phyloP scores from a whole-genome alignment of 129 eudicot species.

The Tanacetum coccineum region DNA sequence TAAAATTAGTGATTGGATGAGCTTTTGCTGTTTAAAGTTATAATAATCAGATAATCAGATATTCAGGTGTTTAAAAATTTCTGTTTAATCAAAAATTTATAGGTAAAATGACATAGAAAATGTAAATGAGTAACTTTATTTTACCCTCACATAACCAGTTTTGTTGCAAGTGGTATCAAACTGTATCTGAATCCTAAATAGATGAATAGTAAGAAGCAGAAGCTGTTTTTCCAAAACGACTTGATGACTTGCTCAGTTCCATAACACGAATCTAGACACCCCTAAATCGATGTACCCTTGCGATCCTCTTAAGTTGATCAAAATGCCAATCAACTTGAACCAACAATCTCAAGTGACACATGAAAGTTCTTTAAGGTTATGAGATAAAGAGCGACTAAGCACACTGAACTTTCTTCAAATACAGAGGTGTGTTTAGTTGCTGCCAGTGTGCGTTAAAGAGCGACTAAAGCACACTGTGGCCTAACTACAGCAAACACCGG shows the following conservation, averaged over 20 bases:
- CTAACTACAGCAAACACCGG: no score
- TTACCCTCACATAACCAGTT: not conserved
- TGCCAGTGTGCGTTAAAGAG: no score
- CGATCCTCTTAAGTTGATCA: not conserved
- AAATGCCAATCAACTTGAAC: not conserved
- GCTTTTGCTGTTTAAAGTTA: not conserved
- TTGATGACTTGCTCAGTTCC: not conserved
- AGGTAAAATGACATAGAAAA: not conserved
- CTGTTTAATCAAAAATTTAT: not conserved
- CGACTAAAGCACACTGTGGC: no score
- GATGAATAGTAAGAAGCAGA: not conserved
- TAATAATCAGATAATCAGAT: not conserved
- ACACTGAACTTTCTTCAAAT: no score
- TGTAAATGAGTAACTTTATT: not conserved
- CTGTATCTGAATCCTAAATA: conserved; percentile 1
- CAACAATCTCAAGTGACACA: not conserved
- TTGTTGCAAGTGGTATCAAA: not conserved
- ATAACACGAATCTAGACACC: not conserved
- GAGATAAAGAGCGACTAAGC: no score
- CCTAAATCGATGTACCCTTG: not conserved
- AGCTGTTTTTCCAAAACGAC: not conserved
- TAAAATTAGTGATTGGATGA: not conserved
- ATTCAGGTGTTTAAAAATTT: not conserved
- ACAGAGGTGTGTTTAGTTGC: no score
- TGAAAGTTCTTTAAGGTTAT: no score